Evolutionary conservation across 306 rosid genomes (phyloP), one percentile per base, ranked within the genome.

Genomic region (Fragaria ananassa): DNA sequence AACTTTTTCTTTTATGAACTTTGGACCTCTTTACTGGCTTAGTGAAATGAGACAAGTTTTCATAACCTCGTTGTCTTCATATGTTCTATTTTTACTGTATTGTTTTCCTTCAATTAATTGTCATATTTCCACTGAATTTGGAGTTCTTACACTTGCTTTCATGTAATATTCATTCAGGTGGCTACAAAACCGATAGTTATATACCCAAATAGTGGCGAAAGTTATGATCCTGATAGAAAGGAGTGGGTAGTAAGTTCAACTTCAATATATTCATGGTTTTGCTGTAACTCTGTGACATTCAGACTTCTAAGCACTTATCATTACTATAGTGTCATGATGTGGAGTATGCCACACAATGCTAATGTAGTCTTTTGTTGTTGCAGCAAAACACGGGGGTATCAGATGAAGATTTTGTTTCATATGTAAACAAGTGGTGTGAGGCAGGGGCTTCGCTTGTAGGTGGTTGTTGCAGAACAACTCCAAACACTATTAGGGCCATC

Each of bases 171-270:
- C 65, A 71, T 58, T 58, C 95, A 95, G 99, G 93, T 72, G 65
- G 88, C 99, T 56, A 79, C 81, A 72, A 95, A 92, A 79, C 92
- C 98, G n/a, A 67, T 95, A 68, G 71, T 89, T 42, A 77, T 88
- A 68, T 95, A 95, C 86, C 99, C 98, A 76, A 95, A 95, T 83
- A 95, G 98, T 8, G 99, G 99, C 39, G 99, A 95, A 84, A 89
- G 91, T 74, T 95, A 95, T 56, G 89, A 84, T 85, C 85, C 90
- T 67, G 86, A 81, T 79, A 71, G 60, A 70, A 89, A 85, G 82
- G 79, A 79, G 66, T 95, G 99, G 99, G 86, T 76, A 92, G 98
- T 95, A 82, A 90, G 97, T 92, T 68, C 81, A 66, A 19, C 80
- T 63, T 76, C 69, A 39, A 42, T 39, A n/a, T 21, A 35, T 64